Evolutionary conservation across 2,329 filamentous ascomycete species (phyloP).

Genomic region (Botrytis galanthina): DNA sequence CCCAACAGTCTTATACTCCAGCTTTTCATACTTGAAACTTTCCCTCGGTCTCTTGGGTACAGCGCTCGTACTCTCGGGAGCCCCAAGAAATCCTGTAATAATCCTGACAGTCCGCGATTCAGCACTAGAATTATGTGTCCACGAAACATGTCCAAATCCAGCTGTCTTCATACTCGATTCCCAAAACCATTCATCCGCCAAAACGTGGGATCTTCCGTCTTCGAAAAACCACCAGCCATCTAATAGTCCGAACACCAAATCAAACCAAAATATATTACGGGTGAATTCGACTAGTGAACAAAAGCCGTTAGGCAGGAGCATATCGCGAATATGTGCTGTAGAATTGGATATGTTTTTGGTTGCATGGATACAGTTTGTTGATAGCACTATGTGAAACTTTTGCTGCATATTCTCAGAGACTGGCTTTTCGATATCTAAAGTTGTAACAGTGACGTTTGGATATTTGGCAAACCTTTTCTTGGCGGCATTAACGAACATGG

Average conservation of each 20-base stretch:
- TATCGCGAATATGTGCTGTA: conserved; percentile 20
- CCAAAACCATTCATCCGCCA: conserved; percentile 26
- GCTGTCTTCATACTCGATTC: conserved; percentile 14
- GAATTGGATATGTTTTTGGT: conserved; percentile 25
- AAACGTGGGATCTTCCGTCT: conserved; percentile 7
- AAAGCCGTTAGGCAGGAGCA: conserved; percentile 27
- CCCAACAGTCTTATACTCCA: neutral
- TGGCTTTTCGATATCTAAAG: conserved; percentile 28
- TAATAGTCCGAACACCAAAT: conserved; percentile 34
- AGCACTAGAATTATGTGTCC: neutral
- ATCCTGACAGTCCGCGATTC: neutral
- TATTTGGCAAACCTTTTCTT: conserved; percentile 28
- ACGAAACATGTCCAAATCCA: neutral
- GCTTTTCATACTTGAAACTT: neutral
- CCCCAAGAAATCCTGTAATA: neutral
- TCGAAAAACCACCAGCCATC: conserved; percentile 36
- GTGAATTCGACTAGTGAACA: conserved; percentile 32
- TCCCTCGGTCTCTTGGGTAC: neutral
- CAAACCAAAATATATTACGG: conserved; percentile 27
- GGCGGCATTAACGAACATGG: conserved; percentile 30
- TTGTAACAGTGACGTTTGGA: conserved; percentile 27
- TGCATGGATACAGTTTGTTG: conserved; percentile 33
- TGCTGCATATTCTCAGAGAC: conserved; percentile 20
- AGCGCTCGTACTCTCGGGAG: neutral
- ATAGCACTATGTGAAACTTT: conserved; percentile 28